phyloP scores from a whole-genome alignment of 2,329 filamentous ascomycete genomes.

The Xylogone sp. region DNA sequence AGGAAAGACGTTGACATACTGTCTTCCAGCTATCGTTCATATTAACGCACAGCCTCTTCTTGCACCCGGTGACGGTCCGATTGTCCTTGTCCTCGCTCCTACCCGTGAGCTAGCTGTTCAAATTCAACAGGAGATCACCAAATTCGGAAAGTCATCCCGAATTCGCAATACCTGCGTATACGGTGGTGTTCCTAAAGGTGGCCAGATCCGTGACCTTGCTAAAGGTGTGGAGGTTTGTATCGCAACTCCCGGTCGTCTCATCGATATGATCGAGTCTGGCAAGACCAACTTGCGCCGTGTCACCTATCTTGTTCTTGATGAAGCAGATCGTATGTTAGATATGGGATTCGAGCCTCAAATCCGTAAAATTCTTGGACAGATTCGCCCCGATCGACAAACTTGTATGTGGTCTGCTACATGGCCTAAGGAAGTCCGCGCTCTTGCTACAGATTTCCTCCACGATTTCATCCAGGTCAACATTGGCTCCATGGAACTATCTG shows the following conservation, averaged over 20 bases:
- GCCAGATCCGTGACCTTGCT: constrained; percentile 91
- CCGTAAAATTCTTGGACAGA: constrained; percentile 96
- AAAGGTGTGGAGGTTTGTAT: constrained; percentile 98
- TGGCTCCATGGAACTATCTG: constrained; percentile 90
- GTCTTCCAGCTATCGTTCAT: constrained; percentile 95
- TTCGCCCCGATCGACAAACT: constrained; percentile 96
- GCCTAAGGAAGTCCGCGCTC: constrained; percentile 95
- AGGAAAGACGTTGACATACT: constrained; percentile 98
- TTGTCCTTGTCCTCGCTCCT: constrained; percentile 91
- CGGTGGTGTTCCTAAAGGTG: constrained; percentile 96
- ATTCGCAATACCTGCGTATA: constrained; percentile 99
- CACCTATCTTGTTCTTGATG: constrained; percentile 96
- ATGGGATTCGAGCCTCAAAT: constrained; percentile 99
- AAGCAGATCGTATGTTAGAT: constrained; percentile 99
- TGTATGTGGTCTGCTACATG: constrained; percentile 99
- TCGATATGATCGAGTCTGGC: constrained; percentile 96
- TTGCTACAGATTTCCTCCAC: constrained; percentile 85
- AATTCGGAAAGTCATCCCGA: constrained; percentile 95
- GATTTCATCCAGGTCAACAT: constrained; percentile 99
- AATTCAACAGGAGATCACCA: constrained; percentile 97
- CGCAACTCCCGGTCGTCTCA: constrained; percentile 93
- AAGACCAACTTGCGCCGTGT: constrained; percentile 98
- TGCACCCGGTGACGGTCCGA: constrained; percentile 90
- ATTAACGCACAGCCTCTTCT: constrained; percentile 98
- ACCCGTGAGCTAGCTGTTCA: constrained; percentile 98